Conservation (phyloP, 2,329 filamentous ascomycete species). For the Gnomoniopsis smithogilvyi region DNA sequence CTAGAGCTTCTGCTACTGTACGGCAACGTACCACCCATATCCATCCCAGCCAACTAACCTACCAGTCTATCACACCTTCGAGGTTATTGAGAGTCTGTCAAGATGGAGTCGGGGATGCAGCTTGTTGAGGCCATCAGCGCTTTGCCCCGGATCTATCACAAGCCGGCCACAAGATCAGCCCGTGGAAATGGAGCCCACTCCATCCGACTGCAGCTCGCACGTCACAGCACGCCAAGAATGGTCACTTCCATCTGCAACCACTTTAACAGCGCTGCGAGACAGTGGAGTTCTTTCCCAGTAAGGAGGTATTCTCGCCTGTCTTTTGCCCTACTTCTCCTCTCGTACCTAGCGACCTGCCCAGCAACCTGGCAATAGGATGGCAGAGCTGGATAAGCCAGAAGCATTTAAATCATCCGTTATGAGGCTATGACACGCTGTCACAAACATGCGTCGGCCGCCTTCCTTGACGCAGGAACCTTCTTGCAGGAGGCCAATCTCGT, state of each 20-base stretch:
- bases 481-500: conserved; percentile 15
- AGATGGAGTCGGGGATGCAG: background rate
- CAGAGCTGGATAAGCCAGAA: background rate
- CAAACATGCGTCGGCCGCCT: conserved; percentile 3
- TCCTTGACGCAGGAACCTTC: conserved; percentile 16
- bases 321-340: background rate
- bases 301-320: background rate
- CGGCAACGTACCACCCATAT: too few species aligned
- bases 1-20: too few species aligned
- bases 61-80: too few species aligned
- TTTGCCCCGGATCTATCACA: background rate
- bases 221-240: conserved; percentile 14
- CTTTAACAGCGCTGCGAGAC: conserved; percentile 15
- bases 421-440: background rate
- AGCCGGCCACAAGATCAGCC: background rate
- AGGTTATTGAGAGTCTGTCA: background rate
- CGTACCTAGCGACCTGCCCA: background rate
- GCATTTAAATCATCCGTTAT: background rate
- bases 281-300: conserved; percentile 3
- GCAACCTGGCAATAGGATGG: background rate
- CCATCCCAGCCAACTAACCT: background rate
- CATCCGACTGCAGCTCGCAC: conserved; percentile 13
- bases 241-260: conserved; percentile 17
- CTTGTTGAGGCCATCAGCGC: background rate
- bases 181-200: background rate